A percentile compares a stretch with the other conserved stretches of the same genome.
Evolutionary conservation across 805 yeast species (phyloP).

Genomic region (Metschnikowia lochheadii): DNA sequence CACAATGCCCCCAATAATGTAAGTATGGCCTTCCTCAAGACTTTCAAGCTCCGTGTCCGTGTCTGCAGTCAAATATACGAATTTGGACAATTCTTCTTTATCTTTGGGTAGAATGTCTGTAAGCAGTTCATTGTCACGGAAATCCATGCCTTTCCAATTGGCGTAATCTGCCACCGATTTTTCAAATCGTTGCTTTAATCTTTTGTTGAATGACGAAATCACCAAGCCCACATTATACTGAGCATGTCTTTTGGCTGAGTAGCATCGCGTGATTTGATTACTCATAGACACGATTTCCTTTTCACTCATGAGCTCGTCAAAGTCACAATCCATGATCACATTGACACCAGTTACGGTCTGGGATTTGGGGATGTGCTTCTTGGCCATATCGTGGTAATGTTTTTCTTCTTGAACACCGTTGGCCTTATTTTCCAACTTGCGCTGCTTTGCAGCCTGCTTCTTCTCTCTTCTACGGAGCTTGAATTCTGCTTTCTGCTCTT

Average conservation of each 20-base stretch:
- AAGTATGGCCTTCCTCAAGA: constrained; percentile 66
- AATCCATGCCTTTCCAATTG: constrained; percentile 64
- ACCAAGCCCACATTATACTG: constrained; percentile 52
- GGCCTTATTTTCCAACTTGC: constrained; percentile 29
- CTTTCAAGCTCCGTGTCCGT: constrained; percentile 64
- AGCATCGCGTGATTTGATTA: constrained; percentile 76
- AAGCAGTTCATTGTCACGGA: constrained; percentile 36
- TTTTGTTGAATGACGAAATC: constrained; percentile 63
- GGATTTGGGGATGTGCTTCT: constrained; percentile 34
- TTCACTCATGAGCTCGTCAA: constrained; percentile 84
- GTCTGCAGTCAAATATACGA: constrained; percentile 81
- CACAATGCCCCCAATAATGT: constrained; percentile 92
- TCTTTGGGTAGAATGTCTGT: constrained; percentile 26
- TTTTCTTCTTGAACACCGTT: constrained; percentile 9
- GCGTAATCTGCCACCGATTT: constrained; percentile 52
- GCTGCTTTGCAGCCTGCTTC: constrained; percentile 28
- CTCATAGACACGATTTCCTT: constrained; percentile 67
- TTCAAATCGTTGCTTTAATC: constrained; percentile 67
- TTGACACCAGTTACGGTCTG: constrained; percentile 49
- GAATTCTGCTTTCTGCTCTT: constrained; percentile 59
- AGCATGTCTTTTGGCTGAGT: constrained; percentile 70
- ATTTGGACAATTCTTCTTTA: constrained; percentile 34
- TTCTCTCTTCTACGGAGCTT: constrained; percentile 52
- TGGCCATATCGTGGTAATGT: constrained; percentile 23
- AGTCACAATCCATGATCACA: constrained; percentile 81